phyloP scores from a whole-genome alignment of 352 stramenopile genomes.

The Phytophthora constricta region DNA sequence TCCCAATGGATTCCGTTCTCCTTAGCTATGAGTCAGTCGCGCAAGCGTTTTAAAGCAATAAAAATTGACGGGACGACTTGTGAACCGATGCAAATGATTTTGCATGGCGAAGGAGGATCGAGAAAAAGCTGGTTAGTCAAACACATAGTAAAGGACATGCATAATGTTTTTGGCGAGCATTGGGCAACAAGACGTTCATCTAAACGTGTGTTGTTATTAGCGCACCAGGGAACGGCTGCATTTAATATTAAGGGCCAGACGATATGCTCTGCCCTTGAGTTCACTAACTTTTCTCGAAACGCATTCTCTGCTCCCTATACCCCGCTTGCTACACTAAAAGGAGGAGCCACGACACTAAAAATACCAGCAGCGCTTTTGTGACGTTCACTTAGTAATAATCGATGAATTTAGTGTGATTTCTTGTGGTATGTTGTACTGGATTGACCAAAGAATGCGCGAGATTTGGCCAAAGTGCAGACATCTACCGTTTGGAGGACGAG shows the following conservation, averaged over 20 bases:
- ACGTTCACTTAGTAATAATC: not conserved
- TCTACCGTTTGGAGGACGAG: not conserved
- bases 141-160: not conserved
- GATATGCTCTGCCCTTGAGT: not conserved
- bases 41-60: not conserved
- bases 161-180: not conserved
- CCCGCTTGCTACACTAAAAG: not conserved
- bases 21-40: not conserved
- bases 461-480: not conserved
- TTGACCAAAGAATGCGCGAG: not conserved
- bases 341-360: not conserved
- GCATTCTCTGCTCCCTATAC: not conserved
- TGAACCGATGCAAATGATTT: not conserved
- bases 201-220: not conserved
- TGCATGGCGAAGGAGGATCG: not conserved
- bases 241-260: not conserved
- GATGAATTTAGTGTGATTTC: not conserved
- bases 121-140: not conserved
- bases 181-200: not conserved
- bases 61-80: not conserved
- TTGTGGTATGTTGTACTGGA: not conserved
- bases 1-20: not conserved
- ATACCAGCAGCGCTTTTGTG: not conserved
- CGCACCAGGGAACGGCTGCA: not conserved
- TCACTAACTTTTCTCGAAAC: not conserved